Conservation (phyloP, 345 rosid genomes). For the Corchorus olitorius region DNA sequence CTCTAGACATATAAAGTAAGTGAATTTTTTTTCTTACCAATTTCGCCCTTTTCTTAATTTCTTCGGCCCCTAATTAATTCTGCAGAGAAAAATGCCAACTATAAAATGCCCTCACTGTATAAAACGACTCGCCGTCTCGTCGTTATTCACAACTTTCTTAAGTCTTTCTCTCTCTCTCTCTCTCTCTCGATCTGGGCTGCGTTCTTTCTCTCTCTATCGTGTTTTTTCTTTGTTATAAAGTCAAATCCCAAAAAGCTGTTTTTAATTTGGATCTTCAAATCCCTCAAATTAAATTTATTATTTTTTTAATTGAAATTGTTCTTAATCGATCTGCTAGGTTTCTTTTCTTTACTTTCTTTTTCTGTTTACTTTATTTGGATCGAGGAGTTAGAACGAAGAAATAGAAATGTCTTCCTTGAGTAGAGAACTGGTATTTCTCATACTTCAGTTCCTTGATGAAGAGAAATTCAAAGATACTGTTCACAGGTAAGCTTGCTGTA, state of each 20-base stretch:
- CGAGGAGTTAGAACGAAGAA: neutral
- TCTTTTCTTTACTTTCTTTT: neutral
- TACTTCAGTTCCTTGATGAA: slow-evolving; percentile 24
- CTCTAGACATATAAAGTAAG: neutral
- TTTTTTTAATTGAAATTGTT: neutral
- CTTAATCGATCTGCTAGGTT: slow-evolving; percentile 8
- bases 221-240: neutral
- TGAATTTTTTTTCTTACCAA: neutral
- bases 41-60: neutral
- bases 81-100: neutral
- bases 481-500: slow-evolving; percentile 8
- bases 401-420: slow-evolving; percentile 14
- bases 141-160: neutral
- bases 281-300: neutral
- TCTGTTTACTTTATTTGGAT: neutral
- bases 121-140: neutral
- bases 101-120: neutral
- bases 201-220: neutral
- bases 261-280: neutral
- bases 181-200: neutral
- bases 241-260: neutral
- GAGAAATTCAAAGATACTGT: slow-evolving; percentile 23
- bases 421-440: slow-evolving; percentile 23
- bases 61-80: neutral
- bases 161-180: neutral